Percentiles rank a stretch among this genome's conserved stretches.
Conservation (phyloP, 2,329 filamentous ascomycete genomes). For the Albophoma yamanashiensis region DNA sequence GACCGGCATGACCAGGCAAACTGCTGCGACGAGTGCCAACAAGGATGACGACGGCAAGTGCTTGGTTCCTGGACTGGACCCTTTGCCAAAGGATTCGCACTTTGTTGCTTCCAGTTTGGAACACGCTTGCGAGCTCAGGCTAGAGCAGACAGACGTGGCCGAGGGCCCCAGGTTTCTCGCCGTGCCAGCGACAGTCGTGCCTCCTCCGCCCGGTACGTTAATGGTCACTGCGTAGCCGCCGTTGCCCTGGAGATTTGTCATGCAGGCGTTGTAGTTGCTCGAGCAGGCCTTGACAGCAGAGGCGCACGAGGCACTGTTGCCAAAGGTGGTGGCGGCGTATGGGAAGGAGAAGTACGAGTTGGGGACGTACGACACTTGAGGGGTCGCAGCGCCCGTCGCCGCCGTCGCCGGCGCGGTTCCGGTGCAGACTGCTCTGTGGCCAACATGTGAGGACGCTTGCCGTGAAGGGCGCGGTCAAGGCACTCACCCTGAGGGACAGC, state of each 20-base stretch:
- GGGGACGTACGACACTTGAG: constrained; percentile 37
- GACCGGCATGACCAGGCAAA: neutral
- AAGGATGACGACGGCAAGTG: neutral
- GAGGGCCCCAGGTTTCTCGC: constrained; percentile 28
- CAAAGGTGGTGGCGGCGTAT: constrained; percentile 41
- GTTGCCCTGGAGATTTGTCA: constrained; percentile 32
- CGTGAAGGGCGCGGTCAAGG: constrained; percentile 2
- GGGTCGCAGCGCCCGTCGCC: constrained; percentile 22
- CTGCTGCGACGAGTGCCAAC: neutral
- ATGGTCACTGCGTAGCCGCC: constrained; percentile 43
- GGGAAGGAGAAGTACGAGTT: constrained; percentile 53
- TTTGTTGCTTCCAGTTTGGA: constrained; percentile 28
- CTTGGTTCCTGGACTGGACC: constrained; percentile 1
- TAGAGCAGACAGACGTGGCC: constrained; percentile 44
- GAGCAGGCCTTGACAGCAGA: constrained; percentile 41
- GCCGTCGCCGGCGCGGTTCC: constrained; percentile 36
- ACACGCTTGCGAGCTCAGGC: constrained; percentile 42
- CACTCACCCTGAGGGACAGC: constrained; percentile 41
- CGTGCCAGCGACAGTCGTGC: constrained; percentile 37
- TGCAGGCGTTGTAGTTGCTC: constrained; percentile 42
- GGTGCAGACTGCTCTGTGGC: constrained; percentile 40
- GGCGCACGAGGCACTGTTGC: constrained; percentile 38
- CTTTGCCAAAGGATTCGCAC: constrained; percentile 20
- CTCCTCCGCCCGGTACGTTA: constrained; percentile 40
- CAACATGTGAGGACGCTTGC: neutral